Base-by-base conservation (phyloP, 2,329 filamentous ascomycete species). In the Exophiala mesophila region DNA sequence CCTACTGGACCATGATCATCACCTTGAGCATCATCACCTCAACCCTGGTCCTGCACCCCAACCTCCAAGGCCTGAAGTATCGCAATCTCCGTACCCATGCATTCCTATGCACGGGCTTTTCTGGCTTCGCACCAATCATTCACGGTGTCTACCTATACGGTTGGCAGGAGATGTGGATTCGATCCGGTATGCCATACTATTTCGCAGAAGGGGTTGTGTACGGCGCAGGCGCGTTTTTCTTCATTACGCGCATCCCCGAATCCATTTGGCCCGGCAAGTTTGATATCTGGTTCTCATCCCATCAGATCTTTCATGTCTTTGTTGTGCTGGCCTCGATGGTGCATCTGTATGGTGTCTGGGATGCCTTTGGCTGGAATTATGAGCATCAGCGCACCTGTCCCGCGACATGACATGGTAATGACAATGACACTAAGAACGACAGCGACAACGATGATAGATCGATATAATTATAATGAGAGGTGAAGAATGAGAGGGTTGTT, bases 301-400 rank as follows among this genome's bases (percentile, higher is more conserved):
- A 64, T 42, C 58, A 57, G 3, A 47, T 63, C 12, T 65, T 59
- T 49, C 62, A 64, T 43, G 26, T 62, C 3, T 54, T 63, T 3
- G 62, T 64, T 7, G 68, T 70, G 0, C 21, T 71, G 4, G 66
- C 64, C 4, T 63, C 64, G 18, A 49, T 59, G 19, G 55, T 66
- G 9, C 65, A 73, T 56, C 47, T 70, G 29, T 52, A 62, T 31
- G 67, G 61, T 1, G 53, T 67, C 30, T 45, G 60, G 49, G 53
- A 52, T 29, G 61, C 60, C 12, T 58, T 59, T 39, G 55, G 60
- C 17, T 62, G 58, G 49, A 59, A 58, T 18, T 57, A 63, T 47
- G 43, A 55, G 21, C 38, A 56, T 29, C 42, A 54, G 24, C 44
- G 52, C 24, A 37, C 39, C 17, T 59, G 55, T 44, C 50, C 43